A percentile compares a stretch with the other conserved stretches of the same genome.
These are phyloP conservation scores for Aeschynomene evenia DNA, from an alignment of 306 rosid species.

Conservation along the genomic window DNA sequence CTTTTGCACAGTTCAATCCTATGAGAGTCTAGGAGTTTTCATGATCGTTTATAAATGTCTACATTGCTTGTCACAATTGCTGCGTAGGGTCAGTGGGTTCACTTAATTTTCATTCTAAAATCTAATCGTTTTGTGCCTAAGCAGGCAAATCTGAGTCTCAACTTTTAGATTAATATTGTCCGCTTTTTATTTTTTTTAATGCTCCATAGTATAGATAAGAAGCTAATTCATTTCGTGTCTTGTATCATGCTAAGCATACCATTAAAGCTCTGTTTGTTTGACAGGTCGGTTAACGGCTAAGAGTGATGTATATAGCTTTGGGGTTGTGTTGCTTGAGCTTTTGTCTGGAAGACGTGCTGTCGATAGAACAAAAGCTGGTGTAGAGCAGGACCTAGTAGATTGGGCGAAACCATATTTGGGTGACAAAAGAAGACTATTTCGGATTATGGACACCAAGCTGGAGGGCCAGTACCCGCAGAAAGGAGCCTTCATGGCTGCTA, in stretches of 20 bases:
- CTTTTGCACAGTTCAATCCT: slow-evolving; percentile 6
- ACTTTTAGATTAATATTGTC: not conserved
- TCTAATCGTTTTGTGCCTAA: not conserved
- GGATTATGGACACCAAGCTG: slow-evolving; percentile 89
- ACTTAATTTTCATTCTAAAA: not conserved
- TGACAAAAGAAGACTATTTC: slow-evolving; percentile 69
- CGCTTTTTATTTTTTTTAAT: not conserved
- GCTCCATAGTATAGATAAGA: slow-evolving; percentile 1
- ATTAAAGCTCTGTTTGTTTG: slow-evolving; percentile 18
- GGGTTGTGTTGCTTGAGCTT: slow-evolving; percentile 80
- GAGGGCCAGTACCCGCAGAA: slow-evolving; percentile 80
- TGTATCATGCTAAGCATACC: not conserved
- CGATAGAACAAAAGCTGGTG: slow-evolving; percentile 64
- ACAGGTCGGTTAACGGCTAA: slow-evolving; percentile 83
- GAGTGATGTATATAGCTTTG: slow-evolving; percentile 88
- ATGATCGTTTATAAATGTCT: not conserved
- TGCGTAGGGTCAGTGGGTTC: not conserved
- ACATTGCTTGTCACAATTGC: not conserved
- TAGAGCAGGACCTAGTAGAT: slow-evolving; percentile 74
- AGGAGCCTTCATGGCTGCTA: slow-evolving; percentile 67
- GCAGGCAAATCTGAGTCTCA: not conserved
- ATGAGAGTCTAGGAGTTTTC: not conserved
- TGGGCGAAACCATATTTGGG: slow-evolving; percentile 81
- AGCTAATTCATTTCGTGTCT: not conserved
- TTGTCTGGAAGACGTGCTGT: slow-evolving; percentile 82